Conservation (phyloP, 441 rosid species). For the Syzygium syzygioides region DNA sequence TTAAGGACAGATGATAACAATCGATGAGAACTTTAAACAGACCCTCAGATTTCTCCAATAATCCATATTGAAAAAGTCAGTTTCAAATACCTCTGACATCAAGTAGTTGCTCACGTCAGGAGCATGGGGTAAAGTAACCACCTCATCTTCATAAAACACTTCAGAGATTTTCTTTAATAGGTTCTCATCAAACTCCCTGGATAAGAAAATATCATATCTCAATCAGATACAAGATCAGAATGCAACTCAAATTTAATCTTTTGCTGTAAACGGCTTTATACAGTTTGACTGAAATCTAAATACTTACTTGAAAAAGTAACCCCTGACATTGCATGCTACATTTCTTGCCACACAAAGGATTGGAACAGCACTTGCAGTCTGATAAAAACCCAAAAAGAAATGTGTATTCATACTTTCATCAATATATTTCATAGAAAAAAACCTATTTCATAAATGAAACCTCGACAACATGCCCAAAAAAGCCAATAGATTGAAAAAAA, state of each 20-base stretch:
- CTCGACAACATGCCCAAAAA: not conserved
- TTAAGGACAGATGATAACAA: constrained; percentile 6
- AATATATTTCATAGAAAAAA: not conserved
- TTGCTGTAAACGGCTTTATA: not conserved
- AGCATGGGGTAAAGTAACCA: constrained; percentile 58
- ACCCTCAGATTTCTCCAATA: not conserved
- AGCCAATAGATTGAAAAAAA: not conserved
- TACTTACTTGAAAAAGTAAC: constrained; percentile 90
- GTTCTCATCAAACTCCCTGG: constrained; percentile 95
- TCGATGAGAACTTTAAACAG: not conserved
- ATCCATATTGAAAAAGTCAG: not conserved
- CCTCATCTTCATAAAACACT: constrained; percentile 84
- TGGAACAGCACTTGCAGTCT: constrained; percentile 86
- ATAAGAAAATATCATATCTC: constrained; percentile 1
- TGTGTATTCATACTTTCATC: not conserved
- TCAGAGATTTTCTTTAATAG: constrained; percentile 67
- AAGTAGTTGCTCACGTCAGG: constrained; percentile 97
- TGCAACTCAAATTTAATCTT: not conserved
- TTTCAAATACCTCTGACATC: constrained; percentile 67
- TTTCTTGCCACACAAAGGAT: constrained; percentile 94
- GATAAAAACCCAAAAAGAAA: constrained; percentile 10
- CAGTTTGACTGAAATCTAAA: not conserved
- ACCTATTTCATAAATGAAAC: not conserved
- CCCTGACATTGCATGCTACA: constrained; percentile 99
- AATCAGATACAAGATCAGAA: not conserved